phyloP scores from a whole-genome alignment of 176 grass and related monocot species.

The Tuctoria greenei region DNA sequence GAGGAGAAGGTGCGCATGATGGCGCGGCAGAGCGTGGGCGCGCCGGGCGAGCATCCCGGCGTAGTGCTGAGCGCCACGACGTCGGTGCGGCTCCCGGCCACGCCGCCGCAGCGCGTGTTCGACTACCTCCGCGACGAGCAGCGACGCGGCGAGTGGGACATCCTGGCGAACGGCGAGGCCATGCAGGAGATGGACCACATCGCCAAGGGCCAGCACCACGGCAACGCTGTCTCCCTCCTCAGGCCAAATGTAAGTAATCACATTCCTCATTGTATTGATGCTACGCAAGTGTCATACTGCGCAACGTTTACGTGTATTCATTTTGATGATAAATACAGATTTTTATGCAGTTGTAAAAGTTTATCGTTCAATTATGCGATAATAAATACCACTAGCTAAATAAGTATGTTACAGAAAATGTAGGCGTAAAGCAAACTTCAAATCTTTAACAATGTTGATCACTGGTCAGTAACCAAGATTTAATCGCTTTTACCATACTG shows the following conservation, averaged over 20 bases:
- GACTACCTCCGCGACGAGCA: slow-evolving; percentile 70
- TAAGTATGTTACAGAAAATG: no score
- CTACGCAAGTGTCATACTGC: no score
- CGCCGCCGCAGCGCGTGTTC: slow-evolving; percentile 49
- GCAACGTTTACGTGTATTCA: background rate
- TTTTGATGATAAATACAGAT: background rate
- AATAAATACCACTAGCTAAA: no score
- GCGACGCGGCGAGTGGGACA: slow-evolving; percentile 70
- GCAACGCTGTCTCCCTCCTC: slow-evolving; percentile 82
- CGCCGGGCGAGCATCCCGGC: slow-evolving; percentile 55
- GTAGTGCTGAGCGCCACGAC: slow-evolving; percentile 72
- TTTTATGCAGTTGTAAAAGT: no score
- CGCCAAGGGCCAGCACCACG: slow-evolving; percentile 85
- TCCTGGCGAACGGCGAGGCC: slow-evolving; percentile 61
- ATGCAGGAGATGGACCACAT: slow-evolving; percentile 96
- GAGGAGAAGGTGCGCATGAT: slow-evolving; percentile 74
- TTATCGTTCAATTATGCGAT: no score
- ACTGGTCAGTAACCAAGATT: background rate
- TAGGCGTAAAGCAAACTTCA: no score
- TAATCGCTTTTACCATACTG: background rate
- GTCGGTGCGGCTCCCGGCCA: slow-evolving; percentile 49
- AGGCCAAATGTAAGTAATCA: slow-evolving; percentile 65
- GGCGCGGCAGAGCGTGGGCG: slow-evolving; percentile 62
- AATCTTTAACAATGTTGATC: background rate
- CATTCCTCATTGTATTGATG: background rate